Conservation (phyloP, 108 stramenopile genomes). For the Poteriospumella lacustris region DNA sequence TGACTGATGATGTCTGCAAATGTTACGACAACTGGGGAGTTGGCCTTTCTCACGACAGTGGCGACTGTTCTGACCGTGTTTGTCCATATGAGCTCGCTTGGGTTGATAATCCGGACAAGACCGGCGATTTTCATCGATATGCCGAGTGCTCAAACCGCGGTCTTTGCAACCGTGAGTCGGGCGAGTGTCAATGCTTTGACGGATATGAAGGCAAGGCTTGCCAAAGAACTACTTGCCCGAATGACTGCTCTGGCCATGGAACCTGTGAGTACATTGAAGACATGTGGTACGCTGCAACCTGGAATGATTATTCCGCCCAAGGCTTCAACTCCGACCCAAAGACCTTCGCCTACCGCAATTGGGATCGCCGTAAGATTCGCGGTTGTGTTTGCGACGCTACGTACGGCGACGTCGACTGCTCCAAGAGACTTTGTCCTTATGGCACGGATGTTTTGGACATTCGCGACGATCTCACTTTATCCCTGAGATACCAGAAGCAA, state of each 20-base stretch:
- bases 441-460: slow-evolving; percentile 46
- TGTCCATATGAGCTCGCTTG: slow-evolving; percentile 44
- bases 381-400: slow-evolving; percentile 60
- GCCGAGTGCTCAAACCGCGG: slow-evolving; percentile 67
- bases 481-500: slow-evolving; percentile 52
- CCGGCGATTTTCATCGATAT: slow-evolving; percentile 38
- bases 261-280: slow-evolving; percentile 53
- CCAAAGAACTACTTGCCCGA: slow-evolving; percentile 27
- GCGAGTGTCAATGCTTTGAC: slow-evolving; percentile 57
- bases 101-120: slow-evolving; percentile 37
- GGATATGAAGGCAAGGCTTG: slow-evolving; percentile 62
- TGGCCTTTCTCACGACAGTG: slow-evolving; percentile 26
- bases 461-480: slow-evolving; percentile 30
- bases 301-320: slow-evolving; percentile 42
- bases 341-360: slow-evolving; percentile 28
- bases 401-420: slow-evolving; percentile 54
- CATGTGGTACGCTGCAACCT: slow-evolving; percentile 50
- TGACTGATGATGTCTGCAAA: slow-evolving; percentile 21
- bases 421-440: slow-evolving; percentile 46
- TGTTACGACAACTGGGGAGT: slow-evolving; percentile 34
- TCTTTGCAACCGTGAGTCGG: slow-evolving; percentile 53
- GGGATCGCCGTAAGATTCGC: slow-evolving; percentile 44
- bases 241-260: slow-evolving; percentile 29
- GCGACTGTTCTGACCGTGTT: slow-evolving; percentile 25
- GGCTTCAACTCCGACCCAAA: background rate